phyloP scores from a whole-genome alignment of 768 basidiomycete genomes.

The Lactarius pseudohatsudake region DNA sequence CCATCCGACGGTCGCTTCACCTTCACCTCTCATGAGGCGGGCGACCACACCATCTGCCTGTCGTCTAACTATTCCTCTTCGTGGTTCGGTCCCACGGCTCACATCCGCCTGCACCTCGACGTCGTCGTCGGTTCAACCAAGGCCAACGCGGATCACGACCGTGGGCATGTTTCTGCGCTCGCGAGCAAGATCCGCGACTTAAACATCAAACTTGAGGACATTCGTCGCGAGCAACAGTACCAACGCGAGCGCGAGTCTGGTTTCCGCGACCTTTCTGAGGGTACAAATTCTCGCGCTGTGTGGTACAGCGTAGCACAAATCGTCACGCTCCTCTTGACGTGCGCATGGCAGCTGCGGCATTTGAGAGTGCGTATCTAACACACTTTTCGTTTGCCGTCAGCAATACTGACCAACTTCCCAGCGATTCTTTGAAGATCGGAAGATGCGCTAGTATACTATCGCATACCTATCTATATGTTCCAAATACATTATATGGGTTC shows the following conservation, averaged over 20 bases:
- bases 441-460: slow-evolving; percentile 54
- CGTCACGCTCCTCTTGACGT: slow-evolving; percentile 76
- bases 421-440: slow-evolving; percentile 88
- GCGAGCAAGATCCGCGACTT: slow-evolving; percentile 86
- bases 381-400: not conserved
- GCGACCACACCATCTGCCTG: slow-evolving; percentile 96
- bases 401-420: slow-evolving; percentile 33
- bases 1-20: slow-evolving; percentile 91
- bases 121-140: slow-evolving; percentile 88
- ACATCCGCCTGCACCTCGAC: slow-evolving; percentile 94
- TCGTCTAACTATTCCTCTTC: slow-evolving; percentile 80
- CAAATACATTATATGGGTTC: slow-evolving; percentile 16
- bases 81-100: slow-evolving; percentile 75
- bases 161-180: slow-evolving; percentile 79
- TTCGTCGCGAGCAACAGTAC: slow-evolving; percentile 94
- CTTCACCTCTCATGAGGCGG: slow-evolving; percentile 95
- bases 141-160: slow-evolving; percentile 83
- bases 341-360: slow-evolving; percentile 91
- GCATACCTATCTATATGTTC: slow-evolving; percentile 24
- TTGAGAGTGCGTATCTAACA: slow-evolving; percentile 76
- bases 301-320: slow-evolving; percentile 95
- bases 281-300: slow-evolving; percentile 87
- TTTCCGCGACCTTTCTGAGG: slow-evolving; percentile 85
- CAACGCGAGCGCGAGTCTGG: slow-evolving; percentile 94
- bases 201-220: slow-evolving; percentile 90